Conservation (phyloP, 257 asterid species). For the Osmanthus fragrans region DNA sequence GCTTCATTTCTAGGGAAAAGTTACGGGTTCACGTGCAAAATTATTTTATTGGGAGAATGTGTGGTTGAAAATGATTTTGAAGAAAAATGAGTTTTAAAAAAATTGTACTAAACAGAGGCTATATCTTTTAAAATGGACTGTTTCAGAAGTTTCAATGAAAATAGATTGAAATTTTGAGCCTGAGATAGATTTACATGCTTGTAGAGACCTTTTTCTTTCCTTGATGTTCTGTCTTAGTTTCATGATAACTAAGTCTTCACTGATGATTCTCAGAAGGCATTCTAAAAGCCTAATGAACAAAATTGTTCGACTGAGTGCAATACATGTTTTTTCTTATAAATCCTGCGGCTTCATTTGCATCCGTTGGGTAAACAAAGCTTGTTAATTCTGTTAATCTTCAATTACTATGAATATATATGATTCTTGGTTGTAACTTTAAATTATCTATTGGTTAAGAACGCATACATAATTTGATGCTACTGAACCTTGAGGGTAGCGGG, state of each 20-base stretch:
- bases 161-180: neutral
- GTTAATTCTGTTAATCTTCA: neutral
- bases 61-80: too few species aligned
- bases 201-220: neutral
- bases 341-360: neutral
- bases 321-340: neutral
- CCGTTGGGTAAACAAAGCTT: neutral
- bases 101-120: too few species aligned
- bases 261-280: neutral
- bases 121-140: neutral
- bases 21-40: too few species aligned
- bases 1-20: too few species aligned
- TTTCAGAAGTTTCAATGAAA: neutral
- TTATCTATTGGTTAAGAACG: neutral
- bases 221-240: neutral
- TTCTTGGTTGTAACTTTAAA: neutral
- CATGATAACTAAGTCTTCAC: neutral
- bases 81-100: too few species aligned
- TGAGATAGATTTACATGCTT: neutral
- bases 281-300: slow-evolving; percentile 2
- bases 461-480: neutral
- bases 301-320: neutral
- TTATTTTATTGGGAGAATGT: too few species aligned
- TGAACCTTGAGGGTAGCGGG: neutral
- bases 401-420: neutral